Evolutionary conservation across 2,329 filamentous ascomycete species (phyloP).

Genomic region (Bertia moriformis): DNA sequence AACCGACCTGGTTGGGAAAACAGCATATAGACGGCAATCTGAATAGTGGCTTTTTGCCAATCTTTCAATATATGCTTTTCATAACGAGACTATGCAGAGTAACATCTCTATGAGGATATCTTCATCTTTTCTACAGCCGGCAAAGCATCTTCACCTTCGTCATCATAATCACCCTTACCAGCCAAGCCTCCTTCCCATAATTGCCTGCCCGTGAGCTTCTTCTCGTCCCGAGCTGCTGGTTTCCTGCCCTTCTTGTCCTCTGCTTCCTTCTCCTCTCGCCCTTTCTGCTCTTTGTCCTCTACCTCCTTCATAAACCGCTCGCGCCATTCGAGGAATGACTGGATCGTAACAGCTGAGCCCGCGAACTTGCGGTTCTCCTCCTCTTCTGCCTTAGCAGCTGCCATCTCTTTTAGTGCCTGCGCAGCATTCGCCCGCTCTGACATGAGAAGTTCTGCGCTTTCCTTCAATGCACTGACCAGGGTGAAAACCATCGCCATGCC

Average conservation of each 20-base stretch:
- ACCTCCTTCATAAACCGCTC: slow-evolving; percentile 66
- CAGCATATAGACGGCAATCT: no score
- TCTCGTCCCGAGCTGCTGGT: slow-evolving; percentile 50
- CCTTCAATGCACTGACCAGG: slow-evolving; percentile 73
- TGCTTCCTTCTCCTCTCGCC: slow-evolving; percentile 66
- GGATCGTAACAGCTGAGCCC: slow-evolving; percentile 73
- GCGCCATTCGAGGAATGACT: slow-evolving; percentile 74
- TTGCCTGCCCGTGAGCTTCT: slow-evolving; percentile 58
- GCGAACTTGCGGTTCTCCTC: slow-evolving; percentile 93
- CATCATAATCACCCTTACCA: slow-evolving; percentile 52
- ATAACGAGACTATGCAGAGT: no score
- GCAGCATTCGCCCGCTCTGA: slow-evolving; percentile 45
- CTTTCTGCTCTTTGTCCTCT: slow-evolving; percentile 52
- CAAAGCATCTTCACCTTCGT: slow-evolving; percentile 44
- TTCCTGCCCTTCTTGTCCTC: slow-evolving; percentile 64
- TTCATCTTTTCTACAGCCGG: slow-evolving; percentile 56
- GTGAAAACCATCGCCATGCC: slow-evolving; percentile 98
- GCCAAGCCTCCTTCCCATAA: slow-evolving; percentile 65
- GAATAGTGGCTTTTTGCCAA: no score
- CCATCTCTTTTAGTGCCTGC: slow-evolving; percentile 11
- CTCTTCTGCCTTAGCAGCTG: slow-evolving; percentile 39
- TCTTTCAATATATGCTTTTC: no score
- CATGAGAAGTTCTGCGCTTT: slow-evolving; percentile 76
- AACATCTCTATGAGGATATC: slow-evolving; percentile 48
- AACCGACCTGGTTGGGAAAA: no score